Evolutionary conservation across 805 yeast genomes (phyloP), one percentile per base, ranked within the genome.

Genomic region (Ogataea zsoltii): DNA sequence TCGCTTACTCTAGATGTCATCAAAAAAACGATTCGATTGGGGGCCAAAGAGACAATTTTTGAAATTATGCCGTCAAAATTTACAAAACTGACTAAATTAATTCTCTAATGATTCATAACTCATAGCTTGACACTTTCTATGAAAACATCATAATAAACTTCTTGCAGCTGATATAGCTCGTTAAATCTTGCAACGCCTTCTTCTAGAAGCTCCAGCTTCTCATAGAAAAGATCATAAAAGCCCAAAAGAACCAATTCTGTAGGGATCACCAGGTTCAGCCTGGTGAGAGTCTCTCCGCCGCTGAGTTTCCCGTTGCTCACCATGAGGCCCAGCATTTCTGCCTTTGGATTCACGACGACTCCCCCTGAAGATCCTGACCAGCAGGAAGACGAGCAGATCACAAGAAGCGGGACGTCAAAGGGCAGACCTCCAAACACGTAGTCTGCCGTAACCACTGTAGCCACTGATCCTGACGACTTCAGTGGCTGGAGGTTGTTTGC

Each of bases 361-460:
- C 79, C 79, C 0, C 80, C 80, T 1, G 76, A 70, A 3, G 79
- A 74, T 1, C 80, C 80, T 43, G 74, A 70, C 79, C 79, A 75
- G 53, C 77, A 74, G 7, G 73, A 62, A 0, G 76, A 61, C 0
- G 77, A 69, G 1, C 74, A 58, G 0, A 72, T 54, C 2, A 71
- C 53, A 45, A 73, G 32, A 3, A 49, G 40, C 0, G 54, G 50
- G 3, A 53, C 28, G 2, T 28, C 28, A 15, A 38, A 33, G 3
- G 40, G 32, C 13, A 42, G 46, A 3, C 41, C 41, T 7, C 11
- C 41, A 45, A 44, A 61, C 19, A 31, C 11, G 1, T 40, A 32
- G 10, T 35, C 32, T 9, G 53, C 26, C 16, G 38, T 37, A 2
- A 61, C 41, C 7, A 48, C 48, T n/a, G 63, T 50, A 26, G 60